A percentile compares a stretch with the other conserved stretches of the same genome.
Evolutionary conservation across 768 basidiomycete species (phyloP).

Genomic region (Boletus vermiculosoides): DNA sequence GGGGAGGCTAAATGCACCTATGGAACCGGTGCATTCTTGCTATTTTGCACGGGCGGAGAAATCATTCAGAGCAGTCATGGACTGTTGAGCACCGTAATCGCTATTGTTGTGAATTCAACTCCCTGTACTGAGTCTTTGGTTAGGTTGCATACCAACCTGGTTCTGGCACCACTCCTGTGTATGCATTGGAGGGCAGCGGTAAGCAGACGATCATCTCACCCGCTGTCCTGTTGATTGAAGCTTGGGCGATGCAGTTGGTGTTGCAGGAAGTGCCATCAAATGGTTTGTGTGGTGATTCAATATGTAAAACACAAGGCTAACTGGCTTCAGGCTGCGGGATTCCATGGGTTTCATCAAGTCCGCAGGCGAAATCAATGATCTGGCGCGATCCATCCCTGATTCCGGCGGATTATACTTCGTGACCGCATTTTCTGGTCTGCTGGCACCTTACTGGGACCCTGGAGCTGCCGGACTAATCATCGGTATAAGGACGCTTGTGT

Average conservation of each 20-base stretch:
- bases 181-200: constrained; percentile 95
- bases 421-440: constrained; percentile 91
- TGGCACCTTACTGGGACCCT: constrained; percentile 98
- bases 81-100: constrained; percentile 77
- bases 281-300: constrained; percentile 47
- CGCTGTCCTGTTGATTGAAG: background rate
- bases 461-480: constrained; percentile 85
- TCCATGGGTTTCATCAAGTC: constrained; percentile 79
- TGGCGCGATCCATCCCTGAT: constrained; percentile 73
- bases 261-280: constrained; percentile 93
- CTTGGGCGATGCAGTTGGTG: constrained; percentile 57
- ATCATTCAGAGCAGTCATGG: constrained; percentile 86
- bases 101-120: background rate
- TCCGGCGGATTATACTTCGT: constrained; percentile 96
- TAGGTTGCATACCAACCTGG: constrained; percentile 92
- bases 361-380: constrained; percentile 79
- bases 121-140: constrained; percentile 3
- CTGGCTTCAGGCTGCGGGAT: constrained; percentile 69
- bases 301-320: background rate
- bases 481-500: constrained; percentile 39
- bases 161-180: constrained; percentile 71
- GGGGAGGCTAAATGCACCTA: constrained; percentile 99
- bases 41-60: constrained; percentile 91
- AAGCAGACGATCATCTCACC: constrained; percentile 32
- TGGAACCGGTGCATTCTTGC: constrained; percentile 93